Percentiles rank a stretch among this genome's conserved stretches.
Conservation (phyloP, 192 early-diverging fungal genomes). For the Coemansia brasiliensis region DNA sequence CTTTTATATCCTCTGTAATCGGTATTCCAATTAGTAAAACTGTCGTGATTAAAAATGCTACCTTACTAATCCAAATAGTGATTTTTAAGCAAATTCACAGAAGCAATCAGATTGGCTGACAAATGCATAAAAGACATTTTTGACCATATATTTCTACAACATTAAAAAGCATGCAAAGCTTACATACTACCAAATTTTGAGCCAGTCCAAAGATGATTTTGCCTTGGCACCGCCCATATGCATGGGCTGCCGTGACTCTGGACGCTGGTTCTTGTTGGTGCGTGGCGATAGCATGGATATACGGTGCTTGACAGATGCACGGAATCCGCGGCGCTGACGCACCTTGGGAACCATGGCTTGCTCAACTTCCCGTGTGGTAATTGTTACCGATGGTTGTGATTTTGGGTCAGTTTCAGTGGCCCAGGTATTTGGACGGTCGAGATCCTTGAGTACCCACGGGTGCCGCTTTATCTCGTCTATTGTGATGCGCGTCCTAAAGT, state of each 20-base stretch:
- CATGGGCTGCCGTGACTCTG: constrained; percentile 10
- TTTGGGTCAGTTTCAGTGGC: constrained; percentile 75
- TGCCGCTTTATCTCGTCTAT: constrained; percentile 90
- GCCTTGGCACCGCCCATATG: constrained; percentile 28
- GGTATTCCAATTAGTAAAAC: no score
- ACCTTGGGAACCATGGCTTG: constrained; percentile 53
- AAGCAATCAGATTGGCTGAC: constrained; percentile 4
- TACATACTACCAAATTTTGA: constrained; percentile 43
- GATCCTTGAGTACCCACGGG: constrained; percentile 81
- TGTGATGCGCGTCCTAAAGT: constrained; percentile 79
- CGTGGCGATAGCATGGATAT: constrained; percentile 50
- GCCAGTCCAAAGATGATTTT: constrained; percentile 55
- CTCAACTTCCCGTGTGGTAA: constrained; percentile 83
- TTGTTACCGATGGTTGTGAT: constrained; percentile 63
- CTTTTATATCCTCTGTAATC: no score
- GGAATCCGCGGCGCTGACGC: constrained; percentile 35
- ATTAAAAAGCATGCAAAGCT: no score
- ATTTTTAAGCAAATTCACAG: no score
- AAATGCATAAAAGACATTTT: background rate
- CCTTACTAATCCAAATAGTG: background rate
- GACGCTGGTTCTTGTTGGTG: constrained; percentile 4
- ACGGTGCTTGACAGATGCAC: constrained; percentile 40
- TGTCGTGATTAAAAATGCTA: background rate
- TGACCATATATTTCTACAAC: no score
- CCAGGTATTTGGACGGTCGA: constrained; percentile 70